These are phyloP conservation scores for maize (Zea mays) DNA, from an alignment of 176 grass and related monocot species.

Conservation along the genomic window DNA sequence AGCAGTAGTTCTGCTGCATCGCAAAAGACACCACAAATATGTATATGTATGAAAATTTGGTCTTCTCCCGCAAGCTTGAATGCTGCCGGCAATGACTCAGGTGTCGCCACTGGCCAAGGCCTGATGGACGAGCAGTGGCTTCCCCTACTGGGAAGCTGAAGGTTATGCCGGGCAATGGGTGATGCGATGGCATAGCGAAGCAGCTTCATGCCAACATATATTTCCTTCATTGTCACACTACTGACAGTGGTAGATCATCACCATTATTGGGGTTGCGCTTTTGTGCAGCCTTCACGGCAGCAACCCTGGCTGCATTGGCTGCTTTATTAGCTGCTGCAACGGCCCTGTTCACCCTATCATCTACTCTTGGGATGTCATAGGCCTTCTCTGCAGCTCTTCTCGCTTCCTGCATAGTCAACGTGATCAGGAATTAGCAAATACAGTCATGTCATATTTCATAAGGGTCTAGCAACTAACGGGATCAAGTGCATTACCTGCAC, in stretches of 20 bases:
- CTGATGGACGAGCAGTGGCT: conserved; percentile 37
- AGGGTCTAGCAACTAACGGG: not conserved
- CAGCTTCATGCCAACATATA: conserved; percentile 43
- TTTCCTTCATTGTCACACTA: conserved; percentile 60
- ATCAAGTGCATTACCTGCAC: conserved; percentile 68
- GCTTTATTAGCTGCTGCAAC: conserved; percentile 87
- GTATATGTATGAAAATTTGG: conserved; percentile 16
- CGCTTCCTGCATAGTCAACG: conserved; percentile 65
- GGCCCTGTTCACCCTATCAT: conserved; percentile 84
- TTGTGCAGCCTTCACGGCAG: conserved; percentile 91
- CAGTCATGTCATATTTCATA: conserved; percentile 11
- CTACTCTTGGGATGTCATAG: conserved; percentile 76
- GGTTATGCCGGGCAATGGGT: conserved; percentile 41
- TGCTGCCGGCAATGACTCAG: conserved; percentile 38
- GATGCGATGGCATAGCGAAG: conserved; percentile 49
- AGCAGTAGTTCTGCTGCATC: conserved; percentile 46
- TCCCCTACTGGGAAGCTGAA: conserved; percentile 36
- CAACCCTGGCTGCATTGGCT: conserved; percentile 93
- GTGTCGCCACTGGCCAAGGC: conserved; percentile 23
- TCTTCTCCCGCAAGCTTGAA: conserved; percentile 42
- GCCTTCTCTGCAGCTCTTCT: conserved; percentile 88
- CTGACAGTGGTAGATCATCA: conserved; percentile 54
- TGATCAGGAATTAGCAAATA: conserved; percentile 33
- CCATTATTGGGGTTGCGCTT: conserved; percentile 59
- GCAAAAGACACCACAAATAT: conserved; percentile 56